These are phyloP conservation scores for Lepidium aucheri DNA, from an alignment of 345 rosid genomes.

Conservation along the genomic window DNA sequence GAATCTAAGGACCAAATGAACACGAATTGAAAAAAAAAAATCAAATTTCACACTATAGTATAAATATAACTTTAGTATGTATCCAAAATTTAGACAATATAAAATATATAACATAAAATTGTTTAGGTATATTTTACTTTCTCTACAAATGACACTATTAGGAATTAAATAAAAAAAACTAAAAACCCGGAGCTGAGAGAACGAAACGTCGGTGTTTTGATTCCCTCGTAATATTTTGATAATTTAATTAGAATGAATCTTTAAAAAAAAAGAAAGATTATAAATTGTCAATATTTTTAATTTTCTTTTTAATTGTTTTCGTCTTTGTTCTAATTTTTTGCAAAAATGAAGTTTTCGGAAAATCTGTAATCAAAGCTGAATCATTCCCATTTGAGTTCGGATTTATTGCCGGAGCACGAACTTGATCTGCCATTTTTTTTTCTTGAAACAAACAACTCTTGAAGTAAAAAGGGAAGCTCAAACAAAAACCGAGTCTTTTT, in stretches of 20 bases:
- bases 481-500: conserved; percentile 13
- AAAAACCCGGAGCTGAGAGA: neutral
- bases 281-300: neutral
- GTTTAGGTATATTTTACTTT: too few species aligned
- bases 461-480: neutral
- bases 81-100: too few species aligned
- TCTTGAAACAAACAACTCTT: neutral
- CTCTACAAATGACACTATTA: too few species aligned
- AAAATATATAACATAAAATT: too few species aligned
- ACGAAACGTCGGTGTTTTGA: neutral
- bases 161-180: too few species aligned
- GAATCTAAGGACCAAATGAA: too few species aligned
- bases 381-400: neutral
- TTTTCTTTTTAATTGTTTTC: neutral
- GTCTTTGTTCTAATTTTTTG: conserved; percentile 3
- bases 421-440: neutral
- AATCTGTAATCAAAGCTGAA: conserved; percentile 20
- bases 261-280: too few species aligned
- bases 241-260: neutral
- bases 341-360: neutral
- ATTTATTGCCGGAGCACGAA: neutral
- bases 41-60: too few species aligned
- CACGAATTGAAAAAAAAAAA: too few species aligned
- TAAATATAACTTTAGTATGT: too few species aligned
- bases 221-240: neutral